These are phyloP conservation scores for Voacanga thouarsii DNA, from an alignment of 257 asterid species.

Conservation along the genomic window DNA sequence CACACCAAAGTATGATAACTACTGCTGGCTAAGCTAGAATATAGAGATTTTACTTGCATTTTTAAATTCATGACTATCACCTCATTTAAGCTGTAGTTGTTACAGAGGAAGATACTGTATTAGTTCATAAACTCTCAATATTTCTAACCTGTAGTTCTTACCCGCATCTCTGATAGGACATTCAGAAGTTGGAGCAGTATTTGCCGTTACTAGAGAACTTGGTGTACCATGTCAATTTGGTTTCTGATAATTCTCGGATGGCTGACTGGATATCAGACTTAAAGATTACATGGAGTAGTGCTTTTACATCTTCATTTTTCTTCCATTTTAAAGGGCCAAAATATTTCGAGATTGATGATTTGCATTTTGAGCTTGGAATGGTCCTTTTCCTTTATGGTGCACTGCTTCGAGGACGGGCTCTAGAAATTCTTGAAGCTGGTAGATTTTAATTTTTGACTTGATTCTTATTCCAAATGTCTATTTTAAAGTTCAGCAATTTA, in stretches of 20 bases:
- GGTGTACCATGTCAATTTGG: conserved; percentile 27
- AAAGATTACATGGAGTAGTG: conserved; percentile 61
- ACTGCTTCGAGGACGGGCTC: conserved; percentile 48
- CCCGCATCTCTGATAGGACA: conserved; percentile 35
- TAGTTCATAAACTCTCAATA: background rate
- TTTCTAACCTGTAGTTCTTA: conserved; percentile 5
- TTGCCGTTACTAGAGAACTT: conserved; percentile 60
- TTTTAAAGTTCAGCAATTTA: background rate
- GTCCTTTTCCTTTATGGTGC: conserved; percentile 50
- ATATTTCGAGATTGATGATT: conserved; percentile 37
- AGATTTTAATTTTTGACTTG: background rate
- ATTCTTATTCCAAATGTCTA: background rate
- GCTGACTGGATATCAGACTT: conserved; percentile 36
- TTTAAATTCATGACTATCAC: background rate
- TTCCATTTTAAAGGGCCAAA: conserved; percentile 35
- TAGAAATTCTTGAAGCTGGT: conserved; percentile 53
- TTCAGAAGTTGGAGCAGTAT: conserved; percentile 62
- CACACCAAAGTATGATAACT: background rate
- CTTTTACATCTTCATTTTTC: conserved; percentile 35
- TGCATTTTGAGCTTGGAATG: conserved; percentile 57
- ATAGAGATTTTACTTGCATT: background rate
- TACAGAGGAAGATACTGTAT: background rate
- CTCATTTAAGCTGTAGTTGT: background rate
- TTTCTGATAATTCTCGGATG: conserved; percentile 14
- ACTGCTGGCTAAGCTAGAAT: background rate